Evolutionary conservation across 2,329 filamentous ascomycete species (phyloP).

Genomic region (Lithohypha guttulata): DNA sequence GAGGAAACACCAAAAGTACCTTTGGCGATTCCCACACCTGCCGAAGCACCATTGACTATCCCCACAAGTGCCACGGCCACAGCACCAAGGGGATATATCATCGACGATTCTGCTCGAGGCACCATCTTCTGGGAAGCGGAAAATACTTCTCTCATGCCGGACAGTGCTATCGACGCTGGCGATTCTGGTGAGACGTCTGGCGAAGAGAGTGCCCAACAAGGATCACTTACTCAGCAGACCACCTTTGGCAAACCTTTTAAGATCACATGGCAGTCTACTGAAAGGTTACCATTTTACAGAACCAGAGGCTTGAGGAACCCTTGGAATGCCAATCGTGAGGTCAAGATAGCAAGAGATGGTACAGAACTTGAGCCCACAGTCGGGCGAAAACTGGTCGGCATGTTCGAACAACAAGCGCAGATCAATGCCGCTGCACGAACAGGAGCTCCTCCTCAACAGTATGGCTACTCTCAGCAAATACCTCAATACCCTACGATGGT

Average conservation of each 20-base stretch:
- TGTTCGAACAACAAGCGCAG: conserved; percentile 45
- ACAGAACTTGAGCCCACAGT: conserved; percentile 82
- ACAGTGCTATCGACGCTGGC: conserved; percentile 27
- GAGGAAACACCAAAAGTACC: conserved; percentile 53
- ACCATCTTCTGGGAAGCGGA: conserved; percentile 96
- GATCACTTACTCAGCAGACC: conserved; percentile 34
- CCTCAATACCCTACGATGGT: conserved; percentile 1
- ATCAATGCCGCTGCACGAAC: conserved; percentile 3
- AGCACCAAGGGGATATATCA: conserved; percentile 73
- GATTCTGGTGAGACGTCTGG: conserved; percentile 34
- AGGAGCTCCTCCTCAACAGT: conserved; percentile 3
- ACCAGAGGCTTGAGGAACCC: conserved; percentile 80
- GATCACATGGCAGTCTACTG: conserved; percentile 80
- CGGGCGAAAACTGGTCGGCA: conserved; percentile 62
- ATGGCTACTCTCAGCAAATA: conserved; percentile 5
- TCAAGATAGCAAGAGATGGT: conserved; percentile 91
- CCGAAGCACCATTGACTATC: conserved; percentile 68
- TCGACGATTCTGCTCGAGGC: conserved; percentile 84
- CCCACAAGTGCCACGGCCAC: conserved; percentile 66
- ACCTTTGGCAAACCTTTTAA: conserved; percentile 86
- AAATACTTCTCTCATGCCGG: conserved; percentile 37
- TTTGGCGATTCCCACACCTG: conserved; percentile 30
- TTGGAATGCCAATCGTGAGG: conserved; percentile 89
- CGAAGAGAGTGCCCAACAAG: conserved; percentile 27
- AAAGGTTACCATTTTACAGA: conserved; percentile 73